Evolutionary conservation across 352 stramenopile species (phyloP).

Genomic region (Phytophthora multivora): DNA sequence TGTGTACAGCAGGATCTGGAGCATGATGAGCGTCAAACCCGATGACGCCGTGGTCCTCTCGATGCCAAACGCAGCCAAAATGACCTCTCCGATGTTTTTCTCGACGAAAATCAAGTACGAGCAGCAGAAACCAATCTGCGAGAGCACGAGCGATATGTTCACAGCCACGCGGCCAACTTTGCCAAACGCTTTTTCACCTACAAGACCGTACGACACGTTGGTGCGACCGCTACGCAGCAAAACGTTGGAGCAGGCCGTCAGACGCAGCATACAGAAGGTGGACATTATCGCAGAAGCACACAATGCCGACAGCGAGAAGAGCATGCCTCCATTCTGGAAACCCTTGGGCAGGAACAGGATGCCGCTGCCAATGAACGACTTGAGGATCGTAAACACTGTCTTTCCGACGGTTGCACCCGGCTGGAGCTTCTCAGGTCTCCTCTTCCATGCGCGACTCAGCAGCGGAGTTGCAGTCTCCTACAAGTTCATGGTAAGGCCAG

Average conservation of each 20-base stretch:
- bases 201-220: conserved; percentile 60
- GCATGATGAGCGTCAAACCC: conserved; percentile 58
- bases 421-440: conserved; percentile 24
- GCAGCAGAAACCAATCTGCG: conserved; percentile 73
- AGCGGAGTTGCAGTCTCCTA: conserved; percentile 49
- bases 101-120: conserved; percentile 81
- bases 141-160: conserved; percentile 74
- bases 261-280: conserved; percentile 65
- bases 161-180: conserved; percentile 53
- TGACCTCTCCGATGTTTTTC: conserved; percentile 68
- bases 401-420: conserved; percentile 49
- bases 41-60: conserved; percentile 49
- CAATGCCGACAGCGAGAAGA: conserved; percentile 63
- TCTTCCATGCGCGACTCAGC: conserved; percentile 37
- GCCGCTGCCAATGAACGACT: conserved; percentile 73
- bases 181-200: conserved; percentile 64
- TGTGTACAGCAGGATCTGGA: conserved; percentile 74
- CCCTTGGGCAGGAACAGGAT: conserved; percentile 73
- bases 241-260: conserved; percentile 58
- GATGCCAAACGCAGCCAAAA: conserved; percentile 54
- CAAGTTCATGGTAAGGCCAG: conserved; percentile 7
- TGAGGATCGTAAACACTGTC: conserved; percentile 74
- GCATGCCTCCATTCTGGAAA: conserved; percentile 71
- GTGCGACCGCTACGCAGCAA: conserved; percentile 30
- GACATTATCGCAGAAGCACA: conserved; percentile 51